These are phyloP conservation scores for Acer campestre DNA, from an alignment of 345 rosid species.

Conservation along the genomic window DNA sequence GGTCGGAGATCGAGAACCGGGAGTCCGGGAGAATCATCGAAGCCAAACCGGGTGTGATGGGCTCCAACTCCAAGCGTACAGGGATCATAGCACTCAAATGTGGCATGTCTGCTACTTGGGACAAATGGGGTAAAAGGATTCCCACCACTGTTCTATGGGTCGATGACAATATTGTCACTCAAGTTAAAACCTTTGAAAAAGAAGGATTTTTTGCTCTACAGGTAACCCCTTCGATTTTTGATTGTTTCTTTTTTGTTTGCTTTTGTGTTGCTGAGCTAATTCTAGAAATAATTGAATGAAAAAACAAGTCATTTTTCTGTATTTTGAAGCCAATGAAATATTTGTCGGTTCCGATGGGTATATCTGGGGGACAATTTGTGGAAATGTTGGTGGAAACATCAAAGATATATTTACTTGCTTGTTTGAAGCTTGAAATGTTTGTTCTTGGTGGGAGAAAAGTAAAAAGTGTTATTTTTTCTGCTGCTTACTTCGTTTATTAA, in stretches of 20 bases:
- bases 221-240: constrained; percentile 40
- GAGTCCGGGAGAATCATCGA: constrained; percentile 48
- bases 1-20: constrained; percentile 29
- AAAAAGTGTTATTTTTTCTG: neutral
- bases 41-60: constrained; percentile 64
- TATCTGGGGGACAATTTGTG: too few species aligned
- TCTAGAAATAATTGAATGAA: neutral
- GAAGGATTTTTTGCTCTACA: constrained; percentile 85
- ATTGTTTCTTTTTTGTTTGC: neutral
- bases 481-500: neutral
- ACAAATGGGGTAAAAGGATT: constrained; percentile 94
- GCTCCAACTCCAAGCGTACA: constrained; percentile 61
- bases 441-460: neutral
- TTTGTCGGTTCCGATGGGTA: too few species aligned
- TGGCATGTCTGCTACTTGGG: constrained; percentile 92
- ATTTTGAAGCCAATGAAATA: neutral
- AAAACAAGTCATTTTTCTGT: neutral
- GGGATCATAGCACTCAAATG: constrained; percentile 89
- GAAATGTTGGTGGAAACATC: too few species aligned
- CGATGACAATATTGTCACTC: constrained; percentile 90
- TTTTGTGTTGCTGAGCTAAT: neutral
- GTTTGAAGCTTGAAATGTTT: neutral
- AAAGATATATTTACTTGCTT: neutral
- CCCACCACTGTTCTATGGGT: constrained; percentile 82
- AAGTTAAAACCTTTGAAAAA: constrained; percentile 87